Base-by-base conservation (phyloP, 805 yeast genomes). In the Candida sakaeoensis region DNA sequence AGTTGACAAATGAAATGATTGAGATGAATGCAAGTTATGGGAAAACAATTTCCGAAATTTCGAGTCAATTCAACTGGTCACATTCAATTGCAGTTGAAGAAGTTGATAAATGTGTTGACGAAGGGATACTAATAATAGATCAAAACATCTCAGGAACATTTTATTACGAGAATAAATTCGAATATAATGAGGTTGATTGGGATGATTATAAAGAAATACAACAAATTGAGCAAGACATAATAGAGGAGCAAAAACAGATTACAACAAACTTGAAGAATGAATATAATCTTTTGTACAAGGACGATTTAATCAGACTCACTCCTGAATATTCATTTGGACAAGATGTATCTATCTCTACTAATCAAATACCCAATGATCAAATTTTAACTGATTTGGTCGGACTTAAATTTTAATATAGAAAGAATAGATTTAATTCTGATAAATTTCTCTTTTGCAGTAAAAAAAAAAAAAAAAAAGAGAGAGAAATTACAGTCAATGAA, bases 71-170 rank as follows among this genome's bases (percentile, higher is more conserved):
- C 45, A 72, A 74, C 38, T 84, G 90, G 86, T 78, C 88, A 14
- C 62, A 80, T 27, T 74, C 76, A 18, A 77, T 85, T 10, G 72
- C 88, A 7, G 64, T 62, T 8, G 91, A 85, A 52, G 83, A 85
- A 42, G 57, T 85, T 8, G 75, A 76, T 40, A 62, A 69, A 40
- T 79, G 83, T 14, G 72, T 85, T n/a, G 69, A 65, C 2, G 54
- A 60, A 2, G 89, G 87, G 3, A 56, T 61, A 2, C 52, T 86
- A 2, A 77, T 83, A 14, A 67, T 85, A 4, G 95, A 86, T 60
- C 79, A 80, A 49, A 79, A 80, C 47, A 65, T 82, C 1, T 72
- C 79, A 36, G 95, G 93, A 0, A 70, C 79, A 3, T 72, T 74
- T 37, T 86, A 79, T 57, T 85, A 75, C 51, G 55, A 66, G 32